Conservation (phyloP, 257 asterid species). For the Solanum chiquidenum region DNA sequence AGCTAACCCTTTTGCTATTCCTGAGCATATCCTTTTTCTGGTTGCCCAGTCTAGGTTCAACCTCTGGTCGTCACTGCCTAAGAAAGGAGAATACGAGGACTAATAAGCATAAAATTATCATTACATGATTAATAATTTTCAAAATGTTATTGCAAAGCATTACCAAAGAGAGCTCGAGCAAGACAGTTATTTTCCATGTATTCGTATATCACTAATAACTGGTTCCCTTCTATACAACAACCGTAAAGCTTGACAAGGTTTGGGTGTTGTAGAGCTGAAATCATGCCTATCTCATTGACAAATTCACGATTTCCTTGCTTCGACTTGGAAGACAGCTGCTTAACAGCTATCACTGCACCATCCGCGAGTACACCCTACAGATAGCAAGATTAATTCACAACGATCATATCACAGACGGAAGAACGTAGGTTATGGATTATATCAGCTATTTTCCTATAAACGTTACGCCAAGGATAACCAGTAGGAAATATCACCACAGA, state of each 20-base stretch:
- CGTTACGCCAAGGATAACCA: not conserved
- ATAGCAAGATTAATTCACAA: too few relatives aligned
- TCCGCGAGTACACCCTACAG: slow-evolving; percentile 23
- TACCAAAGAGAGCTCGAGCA: slow-evolving; percentile 41
- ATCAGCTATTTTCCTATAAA: too few relatives aligned
- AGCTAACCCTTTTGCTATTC: slow-evolving; percentile 36
- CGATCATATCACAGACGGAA: too few relatives aligned
- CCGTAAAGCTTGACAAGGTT: slow-evolving; percentile 37
- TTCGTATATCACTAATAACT: slow-evolving; percentile 31
- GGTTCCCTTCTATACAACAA: slow-evolving; percentile 43
- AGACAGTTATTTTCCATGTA: slow-evolving; percentile 39
- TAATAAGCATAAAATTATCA: not conserved
- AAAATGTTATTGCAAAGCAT: not conserved
- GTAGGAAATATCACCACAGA: not conserved
- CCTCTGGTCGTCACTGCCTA: slow-evolving; percentile 20
- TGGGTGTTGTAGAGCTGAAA: slow-evolving; percentile 40
- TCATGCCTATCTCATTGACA: slow-evolving; percentile 39
- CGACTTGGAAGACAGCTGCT: slow-evolving; percentile 35
- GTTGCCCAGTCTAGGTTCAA: slow-evolving; percentile 29
- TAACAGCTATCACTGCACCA: slow-evolving; percentile 30
- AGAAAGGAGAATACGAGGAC: not conserved
- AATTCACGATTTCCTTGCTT: slow-evolving; percentile 40
- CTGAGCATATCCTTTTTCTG: slow-evolving; percentile 27
- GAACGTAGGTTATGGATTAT: too few relatives aligned
- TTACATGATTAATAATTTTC: not conserved